Conservation (phyloP, 306 rosid species). For the Rosa lucieae region DNA sequence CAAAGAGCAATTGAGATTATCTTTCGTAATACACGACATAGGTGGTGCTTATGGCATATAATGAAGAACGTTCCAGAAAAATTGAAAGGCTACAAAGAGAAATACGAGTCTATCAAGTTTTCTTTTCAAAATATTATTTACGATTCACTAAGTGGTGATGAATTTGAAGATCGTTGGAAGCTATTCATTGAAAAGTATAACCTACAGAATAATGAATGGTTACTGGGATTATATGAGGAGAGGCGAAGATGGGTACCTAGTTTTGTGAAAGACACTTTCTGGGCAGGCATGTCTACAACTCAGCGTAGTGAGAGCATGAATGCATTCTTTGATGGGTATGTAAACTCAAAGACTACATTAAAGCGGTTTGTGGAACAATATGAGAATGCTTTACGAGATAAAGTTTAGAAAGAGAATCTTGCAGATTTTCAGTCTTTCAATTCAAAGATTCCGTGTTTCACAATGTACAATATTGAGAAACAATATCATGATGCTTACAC, state of each 20-base stretch:
- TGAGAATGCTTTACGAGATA: not conserved
- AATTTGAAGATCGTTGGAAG: no score
- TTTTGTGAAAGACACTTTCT: conserved; percentile 31
- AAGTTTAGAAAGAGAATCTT: not conserved
- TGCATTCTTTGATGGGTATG: conserved; percentile 17
- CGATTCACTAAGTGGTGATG: no score
- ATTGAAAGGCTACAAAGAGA: no score
- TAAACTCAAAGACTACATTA: not conserved
- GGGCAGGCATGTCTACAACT: conserved; percentile 26
- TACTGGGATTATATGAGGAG: conserved; percentile 17
- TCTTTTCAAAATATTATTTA: no score
- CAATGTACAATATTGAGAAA: not conserved
- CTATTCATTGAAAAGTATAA: conserved; percentile 4
- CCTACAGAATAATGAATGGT: conserved; percentile 13
- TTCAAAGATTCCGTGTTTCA: not conserved
- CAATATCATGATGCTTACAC: conserved; percentile 16
- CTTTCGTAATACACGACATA: no score
- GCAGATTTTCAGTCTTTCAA: conserved; percentile 1
- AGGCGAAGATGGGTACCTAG: conserved; percentile 21
- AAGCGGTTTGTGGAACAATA: not conserved
- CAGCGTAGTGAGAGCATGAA: conserved; percentile 8
- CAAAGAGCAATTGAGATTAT: no score
- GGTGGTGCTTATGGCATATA: no score
- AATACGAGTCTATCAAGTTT: no score
- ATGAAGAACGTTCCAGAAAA: no score